These are phyloP conservation scores for Croton setiger DNA, from an alignment of 441 rosid genomes.

Conservation along the genomic window DNA sequence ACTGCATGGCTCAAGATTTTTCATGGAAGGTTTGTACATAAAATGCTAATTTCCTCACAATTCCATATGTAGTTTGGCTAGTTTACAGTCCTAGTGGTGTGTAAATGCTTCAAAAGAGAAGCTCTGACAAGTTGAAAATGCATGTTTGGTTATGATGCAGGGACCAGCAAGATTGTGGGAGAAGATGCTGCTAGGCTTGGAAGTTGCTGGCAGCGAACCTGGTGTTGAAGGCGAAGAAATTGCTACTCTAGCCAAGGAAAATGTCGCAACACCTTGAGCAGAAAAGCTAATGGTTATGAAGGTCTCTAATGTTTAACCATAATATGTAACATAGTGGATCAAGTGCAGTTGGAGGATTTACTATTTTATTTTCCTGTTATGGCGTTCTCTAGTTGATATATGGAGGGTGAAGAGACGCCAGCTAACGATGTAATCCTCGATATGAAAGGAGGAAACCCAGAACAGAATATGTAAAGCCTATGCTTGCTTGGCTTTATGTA, in stretches of 20 bases:
- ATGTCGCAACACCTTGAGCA: constrained; percentile 70
- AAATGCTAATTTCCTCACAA: no score
- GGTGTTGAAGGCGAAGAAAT: constrained; percentile 33
- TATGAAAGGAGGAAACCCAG: no score
- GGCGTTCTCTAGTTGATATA: no score
- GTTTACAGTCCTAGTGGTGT: no score
- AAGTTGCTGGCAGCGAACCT: constrained; percentile 47
- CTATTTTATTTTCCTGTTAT: no score
- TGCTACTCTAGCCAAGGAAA: constrained; percentile 57
- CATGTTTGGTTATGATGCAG: constrained; percentile 35
- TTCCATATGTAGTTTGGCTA: no score
- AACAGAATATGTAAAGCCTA: no score
- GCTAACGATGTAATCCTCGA: no score
- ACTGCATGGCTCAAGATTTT: constrained; percentile 83
- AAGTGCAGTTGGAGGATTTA: not conserved
- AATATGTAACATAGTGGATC: not conserved
- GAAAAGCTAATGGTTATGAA: not conserved
- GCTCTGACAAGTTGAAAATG: not conserved
- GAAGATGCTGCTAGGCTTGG: constrained; percentile 52
- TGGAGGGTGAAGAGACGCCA: no score
- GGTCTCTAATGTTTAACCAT: not conserved
- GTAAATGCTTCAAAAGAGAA: not conserved
- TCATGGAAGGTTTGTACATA: constrained; percentile 83
- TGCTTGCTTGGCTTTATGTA: no score
- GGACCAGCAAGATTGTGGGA: constrained; percentile 79